Evolutionary conservation across 345 rosid species (phyloP).

Genomic region (Cardamine resedifolia): DNA sequence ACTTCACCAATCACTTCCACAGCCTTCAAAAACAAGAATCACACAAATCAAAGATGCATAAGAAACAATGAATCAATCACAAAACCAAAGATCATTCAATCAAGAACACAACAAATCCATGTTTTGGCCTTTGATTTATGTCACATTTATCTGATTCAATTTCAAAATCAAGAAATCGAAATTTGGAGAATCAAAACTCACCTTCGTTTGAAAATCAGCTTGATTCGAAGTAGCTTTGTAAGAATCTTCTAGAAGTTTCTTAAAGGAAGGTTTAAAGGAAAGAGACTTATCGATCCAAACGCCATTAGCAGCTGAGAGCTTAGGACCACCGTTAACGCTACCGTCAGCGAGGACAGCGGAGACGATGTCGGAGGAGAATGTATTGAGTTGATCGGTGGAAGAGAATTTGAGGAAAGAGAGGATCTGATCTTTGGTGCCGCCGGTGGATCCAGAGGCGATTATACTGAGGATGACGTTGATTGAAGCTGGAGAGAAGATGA

Average conservation of each 20-base stretch:
- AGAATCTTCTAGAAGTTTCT: conserved; percentile 47
- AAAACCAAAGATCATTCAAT: not conserved
- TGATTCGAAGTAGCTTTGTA: conserved; percentile 64
- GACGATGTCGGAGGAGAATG: conserved; percentile 61
- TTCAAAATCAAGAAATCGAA: not conserved
- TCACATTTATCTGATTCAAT: not conserved
- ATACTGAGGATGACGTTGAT: conserved; percentile 68
- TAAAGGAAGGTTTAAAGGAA: conserved; percentile 58
- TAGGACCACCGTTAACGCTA: conserved; percentile 64
- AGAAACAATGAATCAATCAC: not conserved
- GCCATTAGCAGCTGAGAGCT: conserved; percentile 58
- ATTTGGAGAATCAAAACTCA: not conserved
- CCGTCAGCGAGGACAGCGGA: conserved; percentile 69
- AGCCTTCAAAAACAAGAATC: conserved; percentile 45
- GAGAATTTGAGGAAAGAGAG: conserved; percentile 70
- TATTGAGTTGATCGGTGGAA: conserved; percentile 52
- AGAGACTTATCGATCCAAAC: conserved; percentile 70
- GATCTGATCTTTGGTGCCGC: conserved; percentile 65
- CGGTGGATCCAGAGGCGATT: conserved; percentile 67
- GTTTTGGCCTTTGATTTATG: not conserved
- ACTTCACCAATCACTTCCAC: conserved; percentile 61
- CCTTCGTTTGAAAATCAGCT: conserved; percentile 79
- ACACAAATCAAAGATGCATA: not conserved
- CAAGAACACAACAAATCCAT: not conserved
- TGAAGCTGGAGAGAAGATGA: conserved; percentile 78